phyloP scores from a whole-genome alignment of 2,329 filamentous ascomycete species.

The Calonectria pseudoturangicola region DNA sequence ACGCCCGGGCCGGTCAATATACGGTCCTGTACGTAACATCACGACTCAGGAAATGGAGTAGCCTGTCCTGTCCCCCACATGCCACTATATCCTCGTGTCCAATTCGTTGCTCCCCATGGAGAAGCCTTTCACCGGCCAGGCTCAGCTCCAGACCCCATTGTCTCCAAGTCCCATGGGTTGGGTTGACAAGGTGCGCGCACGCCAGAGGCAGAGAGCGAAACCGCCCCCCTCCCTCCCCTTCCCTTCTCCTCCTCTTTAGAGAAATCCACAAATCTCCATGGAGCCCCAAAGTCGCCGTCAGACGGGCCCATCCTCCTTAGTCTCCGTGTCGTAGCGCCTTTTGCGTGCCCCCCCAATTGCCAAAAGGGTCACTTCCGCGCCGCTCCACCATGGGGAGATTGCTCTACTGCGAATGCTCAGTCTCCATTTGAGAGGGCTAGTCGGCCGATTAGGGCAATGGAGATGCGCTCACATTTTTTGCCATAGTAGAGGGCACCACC shows the following conservation, averaged over 20 bases:
- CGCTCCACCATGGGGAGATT: constrained; percentile 51
- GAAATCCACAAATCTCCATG: constrained; percentile 29
- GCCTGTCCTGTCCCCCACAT: constrained; percentile 45
- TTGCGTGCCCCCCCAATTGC: constrained; percentile 21
- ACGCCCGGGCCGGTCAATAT: constrained; percentile 44
- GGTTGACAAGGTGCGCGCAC: constrained; percentile 12
- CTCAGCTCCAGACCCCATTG: constrained; percentile 23
- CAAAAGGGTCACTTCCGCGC: constrained; percentile 36
- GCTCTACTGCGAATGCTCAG: constrained; percentile 36
- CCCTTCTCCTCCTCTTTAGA: neutral
- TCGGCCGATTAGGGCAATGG: constrained; percentile 43
- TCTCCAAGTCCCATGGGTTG: constrained; percentile 22
- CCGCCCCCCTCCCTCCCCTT: neutral
- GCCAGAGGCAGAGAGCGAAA: neutral
- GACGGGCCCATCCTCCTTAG: constrained; percentile 30
- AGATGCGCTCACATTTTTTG: constrained; percentile 42
- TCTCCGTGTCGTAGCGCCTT: constrained; percentile 25
- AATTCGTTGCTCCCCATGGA: constrained; percentile 42
- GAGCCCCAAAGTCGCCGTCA: constrained; percentile 22
- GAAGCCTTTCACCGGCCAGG: constrained; percentile 34
- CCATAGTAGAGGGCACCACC: constrained; percentile 37
- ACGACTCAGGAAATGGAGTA: constrained; percentile 46
- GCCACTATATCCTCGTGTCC: constrained; percentile 37
- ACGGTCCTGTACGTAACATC: constrained; percentile 52
- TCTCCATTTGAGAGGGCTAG: constrained; percentile 37